phyloP scores from a whole-genome alignment of 169 alveolate genomes.

The Eimeria acervulina region DNA sequence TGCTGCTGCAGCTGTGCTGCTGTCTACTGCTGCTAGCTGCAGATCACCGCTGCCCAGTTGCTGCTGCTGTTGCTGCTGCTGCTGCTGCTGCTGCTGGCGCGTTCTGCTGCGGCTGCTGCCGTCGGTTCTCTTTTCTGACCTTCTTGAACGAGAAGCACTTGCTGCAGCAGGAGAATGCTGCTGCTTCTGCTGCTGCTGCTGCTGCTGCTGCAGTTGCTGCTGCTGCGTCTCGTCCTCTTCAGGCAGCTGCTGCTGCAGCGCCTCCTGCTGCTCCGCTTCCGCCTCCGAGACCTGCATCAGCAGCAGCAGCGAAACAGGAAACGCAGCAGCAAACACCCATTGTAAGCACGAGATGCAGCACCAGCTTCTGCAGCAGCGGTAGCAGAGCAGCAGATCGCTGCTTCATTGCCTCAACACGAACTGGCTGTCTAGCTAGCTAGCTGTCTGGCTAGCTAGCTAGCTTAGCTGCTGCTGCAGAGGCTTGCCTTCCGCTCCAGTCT shows the following conservation, averaged over 20 bases:
- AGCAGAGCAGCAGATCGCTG: background rate
- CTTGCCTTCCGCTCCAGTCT: slow-evolving; percentile 37
- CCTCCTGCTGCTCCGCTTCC: slow-evolving; percentile 66
- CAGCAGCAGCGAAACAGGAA: slow-evolving; percentile 47
- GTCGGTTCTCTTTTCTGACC: slow-evolving; percentile 46
- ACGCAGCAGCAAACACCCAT: background rate
- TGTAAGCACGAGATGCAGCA: background rate
- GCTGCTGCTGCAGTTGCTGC: slow-evolving; percentile 26
- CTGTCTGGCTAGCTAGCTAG: too few species aligned
- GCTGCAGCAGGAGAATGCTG: slow-evolving; percentile 69
- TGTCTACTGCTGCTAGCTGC: background rate
- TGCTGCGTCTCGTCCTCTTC: background rate
- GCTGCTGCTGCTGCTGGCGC: slow-evolving; percentile 1
- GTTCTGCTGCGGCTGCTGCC: slow-evolving; percentile 56
- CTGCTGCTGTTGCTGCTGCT: slow-evolving; percentile 66
- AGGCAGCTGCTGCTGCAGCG: background rate
- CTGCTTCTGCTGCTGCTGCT: background rate
- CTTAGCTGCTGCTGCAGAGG: background rate
- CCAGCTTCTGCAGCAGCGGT: background rate
- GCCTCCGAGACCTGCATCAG: slow-evolving; percentile 13
- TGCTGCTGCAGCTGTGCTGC: slow-evolving; percentile 35
- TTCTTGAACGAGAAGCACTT: background rate
- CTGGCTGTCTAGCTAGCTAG: background rate
- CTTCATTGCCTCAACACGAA: background rate
- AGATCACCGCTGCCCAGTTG: background rate